Conservation (phyloP, 805 yeast genomes). For the Cyberlindnera veronae region DNA sequence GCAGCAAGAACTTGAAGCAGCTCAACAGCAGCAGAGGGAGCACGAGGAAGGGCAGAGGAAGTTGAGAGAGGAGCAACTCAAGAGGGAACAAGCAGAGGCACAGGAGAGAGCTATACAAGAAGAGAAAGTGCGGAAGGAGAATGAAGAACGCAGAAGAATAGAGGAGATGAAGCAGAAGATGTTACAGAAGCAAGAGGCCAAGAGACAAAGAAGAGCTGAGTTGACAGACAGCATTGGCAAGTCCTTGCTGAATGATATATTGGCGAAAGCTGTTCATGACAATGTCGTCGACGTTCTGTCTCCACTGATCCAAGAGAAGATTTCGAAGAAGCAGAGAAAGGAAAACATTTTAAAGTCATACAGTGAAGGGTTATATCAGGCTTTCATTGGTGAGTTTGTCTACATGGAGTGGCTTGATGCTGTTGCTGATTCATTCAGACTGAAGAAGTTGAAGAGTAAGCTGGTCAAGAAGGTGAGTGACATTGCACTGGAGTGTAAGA, state of each 20-base stretch:
- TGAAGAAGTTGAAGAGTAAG: conserved; percentile 29
- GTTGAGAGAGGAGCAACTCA: conserved; percentile 2
- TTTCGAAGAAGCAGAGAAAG: conserved; percentile 14
- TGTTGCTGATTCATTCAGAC: conserved; percentile 42
- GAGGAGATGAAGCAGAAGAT: conserved; percentile 15
- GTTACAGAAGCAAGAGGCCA: conserved; percentile 18
- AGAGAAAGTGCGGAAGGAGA: conserved; percentile 8
- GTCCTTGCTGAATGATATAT: conserved; percentile 14
- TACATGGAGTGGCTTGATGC: conserved; percentile 40
- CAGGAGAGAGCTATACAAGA: conserved; percentile 9
- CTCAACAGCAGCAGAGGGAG: neutral
- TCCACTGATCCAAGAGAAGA: conserved; percentile 15
- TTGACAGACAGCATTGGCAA: conserved; percentile 13
- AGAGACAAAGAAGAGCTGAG: conserved; percentile 11
- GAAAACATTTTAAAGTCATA: conserved; percentile 36
- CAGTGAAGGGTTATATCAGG: conserved; percentile 50
- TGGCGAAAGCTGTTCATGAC: conserved; percentile 22
- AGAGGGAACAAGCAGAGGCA: conserved; percentile 3
- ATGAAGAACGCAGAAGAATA: conserved; percentile 11
- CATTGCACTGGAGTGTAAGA: conserved; percentile 26
- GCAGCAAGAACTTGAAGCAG: neutral
- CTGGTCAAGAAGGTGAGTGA: conserved; percentile 32
- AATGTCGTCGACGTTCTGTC: conserved; percentile 15
- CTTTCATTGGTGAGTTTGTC: conserved; percentile 58
- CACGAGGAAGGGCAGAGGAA: neutral